Evolutionary conservation across 257 asterid species (phyloP).

Genomic region (Pogostemon cablin): DNA sequence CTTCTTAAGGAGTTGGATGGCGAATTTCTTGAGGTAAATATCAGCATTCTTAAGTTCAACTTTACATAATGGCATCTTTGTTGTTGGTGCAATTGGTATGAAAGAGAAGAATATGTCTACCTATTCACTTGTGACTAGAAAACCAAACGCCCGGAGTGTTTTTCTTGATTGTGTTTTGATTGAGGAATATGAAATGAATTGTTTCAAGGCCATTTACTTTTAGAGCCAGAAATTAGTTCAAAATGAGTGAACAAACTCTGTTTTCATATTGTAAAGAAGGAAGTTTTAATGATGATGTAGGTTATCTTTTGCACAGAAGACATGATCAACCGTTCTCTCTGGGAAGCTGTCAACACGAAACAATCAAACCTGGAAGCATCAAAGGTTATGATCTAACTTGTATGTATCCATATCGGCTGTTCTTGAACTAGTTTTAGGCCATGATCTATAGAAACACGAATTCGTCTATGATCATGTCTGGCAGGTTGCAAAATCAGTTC

Average conservation of each 20-base stretch:
- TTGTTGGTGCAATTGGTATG: too few relatives aligned
- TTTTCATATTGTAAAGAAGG: background rate
- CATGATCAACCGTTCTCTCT: conserved; percentile 71
- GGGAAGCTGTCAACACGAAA: conserved; percentile 89
- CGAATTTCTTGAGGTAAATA: conserved; percentile 76
- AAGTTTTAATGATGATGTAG: conserved; percentile 42
- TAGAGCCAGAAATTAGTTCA: background rate
- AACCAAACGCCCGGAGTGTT: background rate
- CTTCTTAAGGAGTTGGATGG: conserved; percentile 85
- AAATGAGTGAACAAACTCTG: background rate
- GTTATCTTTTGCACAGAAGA: conserved; percentile 81
- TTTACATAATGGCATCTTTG: too few relatives aligned
- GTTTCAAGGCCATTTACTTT: background rate
- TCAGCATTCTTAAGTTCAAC: background rate
- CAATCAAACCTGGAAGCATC: conserved; percentile 62
- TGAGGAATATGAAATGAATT: background rate
- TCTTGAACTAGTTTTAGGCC: too few relatives aligned
- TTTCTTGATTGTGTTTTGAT: background rate
- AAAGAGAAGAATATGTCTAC: background rate
- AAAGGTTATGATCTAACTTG: conserved; percentile 47
- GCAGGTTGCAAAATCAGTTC: conserved; percentile 80
- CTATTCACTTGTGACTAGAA: background rate
- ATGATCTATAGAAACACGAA: background rate
- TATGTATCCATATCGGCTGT: too few relatives aligned
- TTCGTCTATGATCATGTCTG: background rate